These are phyloP conservation scores for Ogataea degrootiae DNA, from an alignment of 805 yeast species.

Conservation along the genomic window DNA sequence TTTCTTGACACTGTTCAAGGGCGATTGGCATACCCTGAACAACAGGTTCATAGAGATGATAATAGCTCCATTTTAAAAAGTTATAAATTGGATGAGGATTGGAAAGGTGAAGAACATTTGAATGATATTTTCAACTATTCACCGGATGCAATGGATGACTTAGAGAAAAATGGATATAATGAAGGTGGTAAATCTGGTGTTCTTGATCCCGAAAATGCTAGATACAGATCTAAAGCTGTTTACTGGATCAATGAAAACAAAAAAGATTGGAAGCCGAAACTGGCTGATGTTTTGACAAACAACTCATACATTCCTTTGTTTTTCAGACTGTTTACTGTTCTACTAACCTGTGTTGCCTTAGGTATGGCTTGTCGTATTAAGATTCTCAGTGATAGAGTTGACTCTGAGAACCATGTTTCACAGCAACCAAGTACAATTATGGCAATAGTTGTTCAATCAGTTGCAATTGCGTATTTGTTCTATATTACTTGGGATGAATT, in stretches of 20 bases:
- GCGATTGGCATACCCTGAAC: conserved; percentile 22
- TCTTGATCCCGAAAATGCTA: conserved; percentile 23
- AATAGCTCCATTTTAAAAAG: conserved; percentile 12
- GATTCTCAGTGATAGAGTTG: conserved; percentile 31
- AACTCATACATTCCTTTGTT: conserved; percentile 81
- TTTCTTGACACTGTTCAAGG: conserved; percentile 23
- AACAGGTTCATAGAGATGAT: conserved; percentile 24
- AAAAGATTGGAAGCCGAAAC: conserved; percentile 57
- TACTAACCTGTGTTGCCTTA: conserved; percentile 62
- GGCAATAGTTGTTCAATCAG: conserved; percentile 81
- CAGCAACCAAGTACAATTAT: conserved; percentile 90
- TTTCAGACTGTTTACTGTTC: conserved; percentile 55
- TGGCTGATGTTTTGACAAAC: conserved; percentile 55
- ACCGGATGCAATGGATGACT: conserved; percentile 10
- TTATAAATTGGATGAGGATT: conserved; percentile 40
- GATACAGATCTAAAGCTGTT: conserved; percentile 52
- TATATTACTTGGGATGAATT: conserved; percentile 91
- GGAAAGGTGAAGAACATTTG: conserved; percentile 72
- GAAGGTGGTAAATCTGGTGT: neutral
- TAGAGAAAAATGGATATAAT: conserved; percentile 15
- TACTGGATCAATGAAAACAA: conserved; percentile 64
- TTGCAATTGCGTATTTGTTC: conserved; percentile 70
- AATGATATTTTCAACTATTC: conserved; percentile 45
- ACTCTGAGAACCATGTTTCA: conserved; percentile 36
- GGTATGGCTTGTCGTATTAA: conserved; percentile 65